Conservation (phyloP, 2,329 filamentous ascomycete genomes). For the Graphium sp. region DNA sequence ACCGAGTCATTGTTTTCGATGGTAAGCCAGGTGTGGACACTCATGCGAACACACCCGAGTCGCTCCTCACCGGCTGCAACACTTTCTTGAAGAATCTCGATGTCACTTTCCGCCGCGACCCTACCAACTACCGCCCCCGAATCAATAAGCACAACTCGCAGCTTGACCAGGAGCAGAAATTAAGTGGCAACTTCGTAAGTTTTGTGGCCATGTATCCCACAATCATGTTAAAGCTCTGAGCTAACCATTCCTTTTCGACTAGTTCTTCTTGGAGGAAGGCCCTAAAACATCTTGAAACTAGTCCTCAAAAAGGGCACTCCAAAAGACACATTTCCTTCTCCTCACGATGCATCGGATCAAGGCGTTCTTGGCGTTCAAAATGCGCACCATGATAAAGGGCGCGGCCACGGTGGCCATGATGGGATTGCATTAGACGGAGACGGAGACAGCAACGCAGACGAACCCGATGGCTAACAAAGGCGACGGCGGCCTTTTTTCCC, state of each 20-base stretch:
- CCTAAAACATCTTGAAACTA: no score
- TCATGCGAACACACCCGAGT: constrained; percentile 80
- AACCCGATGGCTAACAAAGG: constrained; percentile 44
- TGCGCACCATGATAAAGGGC: constrained; percentile 12
- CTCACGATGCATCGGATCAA: constrained; percentile 19
- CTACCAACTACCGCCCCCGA: constrained; percentile 86
- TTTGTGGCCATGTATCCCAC: neutral
- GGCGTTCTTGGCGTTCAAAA: constrained; percentile 38
- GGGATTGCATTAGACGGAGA: constrained; percentile 23
- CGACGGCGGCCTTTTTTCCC: constrained; percentile 44
- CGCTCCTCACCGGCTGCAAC: constrained; percentile 90
- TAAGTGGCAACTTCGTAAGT: constrained; percentile 77
- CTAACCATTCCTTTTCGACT: constrained; percentile 7
- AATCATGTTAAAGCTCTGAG: no score
- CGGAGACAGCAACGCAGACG: constrained; percentile 45
- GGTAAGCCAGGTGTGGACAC: constrained; percentile 79
- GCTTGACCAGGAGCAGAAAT: constrained; percentile 95
- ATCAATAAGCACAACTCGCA: constrained; percentile 97
- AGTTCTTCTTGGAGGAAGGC: constrained; percentile 90
- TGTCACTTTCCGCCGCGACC: constrained; percentile 96
- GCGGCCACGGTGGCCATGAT: constrained; percentile 13
- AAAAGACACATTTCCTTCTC: constrained; percentile 10
- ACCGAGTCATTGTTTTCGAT: constrained; percentile 97
- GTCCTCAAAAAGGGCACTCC: constrained; percentile 30
- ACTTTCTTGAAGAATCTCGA: constrained; percentile 90